Conservation (phyloP, 2,329 filamentous ascomycete genomes). For the Fusarium nygamai region DNA sequence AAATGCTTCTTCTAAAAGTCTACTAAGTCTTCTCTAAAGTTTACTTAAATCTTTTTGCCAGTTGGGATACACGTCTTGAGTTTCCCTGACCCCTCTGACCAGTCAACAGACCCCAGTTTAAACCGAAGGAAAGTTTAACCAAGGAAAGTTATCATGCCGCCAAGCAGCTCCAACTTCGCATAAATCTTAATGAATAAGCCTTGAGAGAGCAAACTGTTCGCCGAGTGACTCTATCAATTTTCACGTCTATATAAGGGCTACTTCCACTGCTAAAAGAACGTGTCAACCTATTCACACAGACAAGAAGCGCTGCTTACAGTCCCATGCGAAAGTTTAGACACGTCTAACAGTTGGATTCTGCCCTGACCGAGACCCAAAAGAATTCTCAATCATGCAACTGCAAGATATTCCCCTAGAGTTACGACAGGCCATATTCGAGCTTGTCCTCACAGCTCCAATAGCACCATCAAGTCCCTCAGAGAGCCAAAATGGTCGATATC, state of each 20-base stretch:
- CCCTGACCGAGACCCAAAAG: neutral
- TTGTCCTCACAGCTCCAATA: neutral
- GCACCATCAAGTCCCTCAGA: neutral
- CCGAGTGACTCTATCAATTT: neutral
- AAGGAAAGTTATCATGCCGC: fast-evolving
- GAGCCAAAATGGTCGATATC: neutral
- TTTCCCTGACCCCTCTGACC: too few relatives aligned
- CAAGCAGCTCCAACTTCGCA: neutral
- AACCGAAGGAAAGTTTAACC: neutral
- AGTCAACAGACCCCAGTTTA: too few relatives aligned
- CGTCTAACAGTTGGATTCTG: fast-evolving
- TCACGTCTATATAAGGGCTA: neutral
- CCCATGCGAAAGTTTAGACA: neutral
- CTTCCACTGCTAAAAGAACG: neutral
- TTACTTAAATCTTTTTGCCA: too few relatives aligned
- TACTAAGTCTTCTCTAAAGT: too few relatives aligned
- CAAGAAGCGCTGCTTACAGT: neutral
- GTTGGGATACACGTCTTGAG: too few relatives aligned
- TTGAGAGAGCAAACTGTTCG: neutral
- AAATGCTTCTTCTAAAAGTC: too few relatives aligned
- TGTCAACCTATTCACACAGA: neutral
- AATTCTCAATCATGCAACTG: neutral
- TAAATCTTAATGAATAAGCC: neutral
- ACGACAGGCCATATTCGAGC: neutral
- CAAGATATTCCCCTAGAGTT: neutral